Evolutionary conservation across 306 rosid genomes (phyloP).

Genomic region (Medicago ruthenica): DNA sequence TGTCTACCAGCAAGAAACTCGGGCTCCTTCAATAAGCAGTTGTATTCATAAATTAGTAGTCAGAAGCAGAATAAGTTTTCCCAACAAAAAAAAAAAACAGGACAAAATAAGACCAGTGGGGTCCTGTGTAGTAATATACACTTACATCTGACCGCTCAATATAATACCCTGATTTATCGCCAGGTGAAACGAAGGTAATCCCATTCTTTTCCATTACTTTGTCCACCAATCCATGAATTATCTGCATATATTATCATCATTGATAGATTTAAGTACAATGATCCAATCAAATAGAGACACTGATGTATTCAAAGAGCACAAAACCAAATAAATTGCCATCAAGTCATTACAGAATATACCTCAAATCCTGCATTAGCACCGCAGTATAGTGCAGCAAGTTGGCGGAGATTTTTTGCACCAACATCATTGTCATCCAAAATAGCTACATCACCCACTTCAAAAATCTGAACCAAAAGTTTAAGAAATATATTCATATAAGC

Average conservation of each 20-base stretch:
- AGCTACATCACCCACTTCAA: conserved; percentile 87
- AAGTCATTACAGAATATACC: conserved; percentile 52
- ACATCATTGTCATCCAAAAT: conserved; percentile 81
- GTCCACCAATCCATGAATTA: conserved; percentile 94
- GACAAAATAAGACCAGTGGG: conserved; percentile 13
- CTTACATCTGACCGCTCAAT: conserved; percentile 76
- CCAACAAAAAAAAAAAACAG: conserved; percentile 4
- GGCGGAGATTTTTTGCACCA: conserved; percentile 82
- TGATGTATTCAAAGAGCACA: conserved; percentile 12
- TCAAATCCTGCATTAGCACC: conserved; percentile 92
- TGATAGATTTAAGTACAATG: conserved; percentile 9
- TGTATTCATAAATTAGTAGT: conserved; percentile 9
- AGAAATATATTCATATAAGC: background rate
- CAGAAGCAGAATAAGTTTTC: conserved; percentile 6
- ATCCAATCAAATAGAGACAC: background rate
- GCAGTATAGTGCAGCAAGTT: conserved; percentile 83
- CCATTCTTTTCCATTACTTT: conserved; percentile 84
- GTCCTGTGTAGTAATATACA: conserved; percentile 11
- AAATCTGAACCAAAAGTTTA: conserved; percentile 59
- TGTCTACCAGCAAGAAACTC: conserved; percentile 87
- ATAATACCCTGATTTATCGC: conserved; percentile 65
- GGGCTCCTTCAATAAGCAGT: conserved; percentile 69
- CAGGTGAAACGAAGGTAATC: conserved; percentile 64
- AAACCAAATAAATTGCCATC: conserved; percentile 29
- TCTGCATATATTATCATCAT: conserved; percentile 53